Conservation (phyloP, 768 basidiomycete species). For the Tricholoma terreum region DNA sequence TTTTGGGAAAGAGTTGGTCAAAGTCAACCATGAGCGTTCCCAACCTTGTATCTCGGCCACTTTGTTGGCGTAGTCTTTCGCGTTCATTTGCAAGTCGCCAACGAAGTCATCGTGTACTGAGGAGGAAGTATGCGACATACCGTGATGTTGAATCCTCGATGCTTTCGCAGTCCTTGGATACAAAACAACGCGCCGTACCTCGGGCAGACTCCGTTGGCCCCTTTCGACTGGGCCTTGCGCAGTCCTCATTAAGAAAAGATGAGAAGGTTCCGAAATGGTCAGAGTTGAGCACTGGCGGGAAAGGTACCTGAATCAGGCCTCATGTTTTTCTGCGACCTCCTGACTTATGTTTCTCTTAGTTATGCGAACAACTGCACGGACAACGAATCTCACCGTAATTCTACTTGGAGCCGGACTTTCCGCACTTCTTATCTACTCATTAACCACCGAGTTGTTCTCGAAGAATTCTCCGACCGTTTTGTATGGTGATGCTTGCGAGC, state of each 20-base stretch:
- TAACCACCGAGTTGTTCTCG: slow-evolving; percentile 84
- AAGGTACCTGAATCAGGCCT: slow-evolving; percentile 48
- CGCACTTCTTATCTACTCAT: slow-evolving; percentile 69
- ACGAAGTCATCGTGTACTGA: slow-evolving; percentile 3
- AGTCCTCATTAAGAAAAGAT: slow-evolving; percentile 48
- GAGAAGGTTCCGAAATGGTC: slow-evolving; percentile 74
- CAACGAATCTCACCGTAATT: slow-evolving; percentile 53
- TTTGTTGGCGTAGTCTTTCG: slow-evolving; percentile 6
- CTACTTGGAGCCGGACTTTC: slow-evolving; percentile 81
- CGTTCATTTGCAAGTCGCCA: slow-evolving; percentile 7
- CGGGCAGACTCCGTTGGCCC: slow-evolving; percentile 70
- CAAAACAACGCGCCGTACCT: slow-evolving; percentile 42
- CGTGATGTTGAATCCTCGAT: slow-evolving; percentile 44
- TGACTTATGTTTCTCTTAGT: slow-evolving; percentile 27
- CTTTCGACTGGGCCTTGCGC: slow-evolving; percentile 70
- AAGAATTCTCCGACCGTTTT: slow-evolving; percentile 83
- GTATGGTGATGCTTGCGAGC: slow-evolving; percentile 60
- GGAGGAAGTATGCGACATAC: slow-evolving; percentile 46
- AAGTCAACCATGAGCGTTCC: slow-evolving; percentile 15
- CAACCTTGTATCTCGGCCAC: slow-evolving; percentile 11
- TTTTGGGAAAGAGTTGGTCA: background rate
- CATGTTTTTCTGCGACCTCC: background rate
- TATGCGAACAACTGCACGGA: slow-evolving; percentile 46
- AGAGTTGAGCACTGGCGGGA: slow-evolving; percentile 71
- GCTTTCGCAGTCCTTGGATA: slow-evolving; percentile 65